These are phyloP conservation scores for Sequoia sempervirens DNA, from an alignment of 75 land plant genomes.

Conservation along the genomic window DNA sequence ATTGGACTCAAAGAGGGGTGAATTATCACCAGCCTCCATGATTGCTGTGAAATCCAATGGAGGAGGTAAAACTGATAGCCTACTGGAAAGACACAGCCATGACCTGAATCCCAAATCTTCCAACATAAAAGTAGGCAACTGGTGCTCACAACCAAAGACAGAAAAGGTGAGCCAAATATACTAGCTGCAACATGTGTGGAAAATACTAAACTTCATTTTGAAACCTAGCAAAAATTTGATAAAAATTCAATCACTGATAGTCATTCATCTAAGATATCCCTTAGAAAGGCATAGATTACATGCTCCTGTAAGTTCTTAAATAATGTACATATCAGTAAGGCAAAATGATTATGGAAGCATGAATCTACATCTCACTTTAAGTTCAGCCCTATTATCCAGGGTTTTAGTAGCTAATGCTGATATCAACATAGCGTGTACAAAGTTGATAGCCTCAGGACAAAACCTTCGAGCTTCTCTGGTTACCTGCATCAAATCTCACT, in stretches of 20 bases:
- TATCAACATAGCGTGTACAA: slow-evolving; percentile 52
- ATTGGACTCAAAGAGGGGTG: slow-evolving; percentile 53
- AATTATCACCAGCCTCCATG: slow-evolving; percentile 52
- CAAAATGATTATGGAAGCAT: background rate
- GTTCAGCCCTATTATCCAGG: background rate
- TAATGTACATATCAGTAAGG: background rate
- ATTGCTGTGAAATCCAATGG: slow-evolving; percentile 54
- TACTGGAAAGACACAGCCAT: slow-evolving; percentile 41
- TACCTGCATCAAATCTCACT: slow-evolving; percentile 33
- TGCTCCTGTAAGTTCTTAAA: background rate
- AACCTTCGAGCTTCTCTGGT: slow-evolving; percentile 62
- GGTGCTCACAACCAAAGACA: background rate
- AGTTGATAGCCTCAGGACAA: slow-evolving; percentile 78
- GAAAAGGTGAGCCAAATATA: background rate
- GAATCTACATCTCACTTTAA: background rate
- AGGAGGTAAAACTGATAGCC: slow-evolving; percentile 11
- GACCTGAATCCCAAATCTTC: slow-evolving; percentile 43
- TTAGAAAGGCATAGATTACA: background rate
- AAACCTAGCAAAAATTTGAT: background rate
- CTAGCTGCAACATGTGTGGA: background rate
- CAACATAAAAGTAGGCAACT: slow-evolving; percentile 20
- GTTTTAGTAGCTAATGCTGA: slow-evolving; percentile 38
- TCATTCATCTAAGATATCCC: background rate
- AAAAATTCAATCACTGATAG: background rate
- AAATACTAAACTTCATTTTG: background rate